A percentile compares a stretch with the other conserved stretches of the same genome.
Evolutionary conservation across 164 flowering plant species (phyloP).

Genomic region (Annona cherimola): DNA sequence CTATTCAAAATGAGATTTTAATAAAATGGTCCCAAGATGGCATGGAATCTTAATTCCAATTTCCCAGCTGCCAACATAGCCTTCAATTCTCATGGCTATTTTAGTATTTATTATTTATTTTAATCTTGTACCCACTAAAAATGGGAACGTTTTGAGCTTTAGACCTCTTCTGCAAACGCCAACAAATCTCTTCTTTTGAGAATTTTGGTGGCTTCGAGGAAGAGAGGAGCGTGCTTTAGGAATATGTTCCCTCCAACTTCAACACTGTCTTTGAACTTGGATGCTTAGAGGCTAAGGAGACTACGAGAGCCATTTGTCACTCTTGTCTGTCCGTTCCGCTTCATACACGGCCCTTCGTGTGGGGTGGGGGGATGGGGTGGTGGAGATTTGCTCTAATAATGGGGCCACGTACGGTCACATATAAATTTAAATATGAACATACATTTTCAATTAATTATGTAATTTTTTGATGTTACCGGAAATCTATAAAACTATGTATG

Average conservation of each 20-base stretch:
- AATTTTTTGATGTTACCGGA: no score
- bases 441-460: no score
- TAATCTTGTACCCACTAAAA: background rate
- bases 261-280: background rate
- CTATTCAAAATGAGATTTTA: background rate
- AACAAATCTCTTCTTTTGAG: background rate
- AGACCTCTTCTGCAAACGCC: background rate
- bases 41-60: background rate
- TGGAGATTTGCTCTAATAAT: no score
- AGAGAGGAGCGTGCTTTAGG: conserved; percentile 1
- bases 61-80: background rate
- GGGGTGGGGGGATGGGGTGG: no score
- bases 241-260: background rate
- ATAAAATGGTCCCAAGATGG: background rate
- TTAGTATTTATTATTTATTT: no score
- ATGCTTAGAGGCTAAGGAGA: background rate
- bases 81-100: no score
- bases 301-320: background rate
- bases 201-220: background rate
- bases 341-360: background rate
- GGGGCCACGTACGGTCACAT: no score
- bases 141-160: background rate
- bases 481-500: no score
- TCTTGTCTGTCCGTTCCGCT: background rate
- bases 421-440: no score